Evolutionary conservation across 129 eudicot genomes (phyloP), one percentile per base, ranked within the genome.

Genomic region (Pseudognaphalium luteoalbum): DNA sequence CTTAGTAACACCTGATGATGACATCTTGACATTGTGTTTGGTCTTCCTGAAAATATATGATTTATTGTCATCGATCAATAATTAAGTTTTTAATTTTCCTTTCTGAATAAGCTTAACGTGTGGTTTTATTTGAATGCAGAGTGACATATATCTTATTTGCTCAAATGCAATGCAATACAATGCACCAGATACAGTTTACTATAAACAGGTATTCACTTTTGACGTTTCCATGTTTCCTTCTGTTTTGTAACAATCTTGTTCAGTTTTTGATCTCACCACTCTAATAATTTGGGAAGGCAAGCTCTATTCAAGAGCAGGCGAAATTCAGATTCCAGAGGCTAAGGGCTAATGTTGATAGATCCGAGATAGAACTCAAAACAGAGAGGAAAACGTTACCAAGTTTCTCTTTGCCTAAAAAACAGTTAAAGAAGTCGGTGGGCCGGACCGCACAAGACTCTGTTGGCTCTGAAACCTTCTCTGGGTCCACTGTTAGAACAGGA

Each of bases 141-240:
- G 83, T 82, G 99, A 95, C 74, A 89, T 95, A 54, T 82, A 81
- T 80, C 89, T 95, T 29, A 86, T 95, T 57, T 87, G 99, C 85
- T 68, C 89, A 56, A 95, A 95, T 66, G 99, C 99, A 28, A 91
- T 95, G 99, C 88, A 87, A 83, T 95, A 95, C 85, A 95, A 95
- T 82, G 88, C 92, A 16, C 88, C 99, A 50, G 97, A 91, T 74
- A 95, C 97, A 66, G 57, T 95, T 66, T 95, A 95, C 83, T 80
- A 89, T 70, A 95, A 88, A 79, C 99, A 95, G 97, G 99, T 95
- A 87, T 71, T 32, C 52, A 60, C 37, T 77, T 75, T 16, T 63
- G 28, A 30, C 9, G 52, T 28, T 52, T 16, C 1, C 74, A 14
- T 19, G 30, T 8, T 58, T 67, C 35, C 51, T 3, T 62, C 65